Conservation (phyloP, 2,329 filamentous ascomycete genomes). For the Massarina eburnea region DNA sequence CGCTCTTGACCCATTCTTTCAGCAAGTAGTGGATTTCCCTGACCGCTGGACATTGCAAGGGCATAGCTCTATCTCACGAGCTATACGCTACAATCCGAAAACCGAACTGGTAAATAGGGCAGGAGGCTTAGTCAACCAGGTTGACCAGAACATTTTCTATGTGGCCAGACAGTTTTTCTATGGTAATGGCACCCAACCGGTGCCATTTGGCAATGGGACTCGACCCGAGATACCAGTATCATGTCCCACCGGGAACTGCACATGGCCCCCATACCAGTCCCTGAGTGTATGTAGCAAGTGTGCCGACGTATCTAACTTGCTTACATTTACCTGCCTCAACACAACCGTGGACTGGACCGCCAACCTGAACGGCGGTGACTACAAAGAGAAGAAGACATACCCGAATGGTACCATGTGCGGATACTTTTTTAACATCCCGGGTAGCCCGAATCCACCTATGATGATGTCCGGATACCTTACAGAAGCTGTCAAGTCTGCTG, state of each 20-base stretch:
- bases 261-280: slow-evolving; percentile 29
- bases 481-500: neutral
- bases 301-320: slow-evolving; percentile 7
- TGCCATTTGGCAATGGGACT: slow-evolving; percentile 23
- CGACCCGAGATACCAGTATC: slow-evolving; percentile 26
- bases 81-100: slow-evolving; percentile 6
- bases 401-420: slow-evolving; percentile 28
- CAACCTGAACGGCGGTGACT: neutral
- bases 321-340: slow-evolving; percentile 12
- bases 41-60: slow-evolving; percentile 17
- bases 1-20: slow-evolving; percentile 35
- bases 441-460: neutral
- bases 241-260: slow-evolving; percentile 34
- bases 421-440: slow-evolving; percentile 26
- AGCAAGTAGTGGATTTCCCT: slow-evolving; percentile 32
- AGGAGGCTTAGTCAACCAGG: neutral
- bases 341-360: slow-evolving; percentile 19
- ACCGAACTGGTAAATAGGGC: neutral
- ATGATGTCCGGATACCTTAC: slow-evolving; percentile 24
- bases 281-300: slow-evolving; percentile 30
- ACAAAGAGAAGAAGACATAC: neutral
- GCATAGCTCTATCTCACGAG: slow-evolving; percentile 14
- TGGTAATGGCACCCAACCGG: slow-evolving; percentile 23
- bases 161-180: slow-evolving; percentile 11
- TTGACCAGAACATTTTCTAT: slow-evolving; percentile 5